Percentiles rank a stretch among this genome's conserved stretches.
Conservation (phyloP, 257 asterid genomes). For the Apocynum venetum region DNA sequence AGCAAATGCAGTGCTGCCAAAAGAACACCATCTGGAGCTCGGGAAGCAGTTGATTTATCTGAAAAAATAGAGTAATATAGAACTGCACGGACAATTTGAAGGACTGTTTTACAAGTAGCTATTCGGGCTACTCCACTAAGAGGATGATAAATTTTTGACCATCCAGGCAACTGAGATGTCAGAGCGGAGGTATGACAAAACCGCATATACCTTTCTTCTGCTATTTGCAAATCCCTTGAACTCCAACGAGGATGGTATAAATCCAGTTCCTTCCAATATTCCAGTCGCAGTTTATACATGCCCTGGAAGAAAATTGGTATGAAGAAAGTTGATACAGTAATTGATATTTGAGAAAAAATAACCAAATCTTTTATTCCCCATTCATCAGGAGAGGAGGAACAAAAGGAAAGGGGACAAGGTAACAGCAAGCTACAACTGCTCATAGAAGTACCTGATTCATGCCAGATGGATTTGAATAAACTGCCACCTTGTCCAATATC, state of each 20-base stretch:
- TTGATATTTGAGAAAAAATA: background rate
- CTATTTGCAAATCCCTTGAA: slow-evolving; percentile 82
- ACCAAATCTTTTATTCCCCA: background rate
- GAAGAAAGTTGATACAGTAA: slow-evolving; percentile 5
- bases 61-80: slow-evolving; percentile 70
- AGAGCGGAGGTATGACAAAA: slow-evolving; percentile 79
- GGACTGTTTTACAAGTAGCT: slow-evolving; percentile 77
- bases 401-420: background rate
- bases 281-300: slow-evolving; percentile 66
- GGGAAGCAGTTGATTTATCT: slow-evolving; percentile 46
- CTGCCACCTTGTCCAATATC: slow-evolving; percentile 73
- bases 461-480: slow-evolving; percentile 90
- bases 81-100: slow-evolving; percentile 78
- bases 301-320: slow-evolving; percentile 54
- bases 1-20: slow-evolving; percentile 76
- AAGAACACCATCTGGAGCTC: slow-evolving; percentile 86
- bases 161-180: slow-evolving; percentile 79
- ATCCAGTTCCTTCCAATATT: slow-evolving; percentile 88
- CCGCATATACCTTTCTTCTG: slow-evolving; percentile 87
- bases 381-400: background rate
- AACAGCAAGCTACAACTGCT: background rate
- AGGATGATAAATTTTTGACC: slow-evolving; percentile 81
- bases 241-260: slow-evolving; percentile 96
- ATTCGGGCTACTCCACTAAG: slow-evolving; percentile 74
- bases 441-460: slow-evolving; percentile 72